Evolutionary conservation across 2,329 filamentous ascomycete genomes (phyloP), one percentile per base, ranked within the genome.

Genomic region (Arthroderma sp.): DNA sequence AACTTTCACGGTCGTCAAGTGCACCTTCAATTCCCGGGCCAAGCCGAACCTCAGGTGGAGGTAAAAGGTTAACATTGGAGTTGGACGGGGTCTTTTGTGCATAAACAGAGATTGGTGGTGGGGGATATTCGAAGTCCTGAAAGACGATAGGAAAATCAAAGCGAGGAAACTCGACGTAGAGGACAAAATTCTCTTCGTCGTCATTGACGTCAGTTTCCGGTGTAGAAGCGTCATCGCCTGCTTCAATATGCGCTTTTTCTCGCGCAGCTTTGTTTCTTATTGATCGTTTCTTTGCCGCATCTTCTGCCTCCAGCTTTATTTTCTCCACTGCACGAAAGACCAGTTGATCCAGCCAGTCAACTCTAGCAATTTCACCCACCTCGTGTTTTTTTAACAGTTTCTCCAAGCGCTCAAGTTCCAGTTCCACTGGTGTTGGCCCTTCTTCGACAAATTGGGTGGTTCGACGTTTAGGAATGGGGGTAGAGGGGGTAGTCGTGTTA

Each of bases 61-160:
- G 83, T 55, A 87, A 88, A 11, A 86, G 65, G 29, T 83, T 73
- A 32, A 86, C 70, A 46, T 82, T 83, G 6, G 80, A 78, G 51
- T 81, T 76, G 4, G 79, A 78, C 4, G 73, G 67, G 1, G 74
- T 73, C 47, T 75, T 65, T 53, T 83, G 74, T 52, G 82, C 75
- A 47, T 89, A 70, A 8, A 82, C 77, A 1, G 88, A 91, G 36
- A 94, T 74, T 0, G 86, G 85, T 1, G 88, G 86, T 1, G 86
- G 76, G 1, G 83, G 79, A 57, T 98, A 98, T 59, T 95, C 87
- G 56, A 91, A 80, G 60, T 98, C 91, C 29, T 86, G 84, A 67
- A 94, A 98, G 28, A 98, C 86, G 36, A 98, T 78, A 0, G 91
- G 86, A 54, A 95, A 94, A 58, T 98, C 91, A 60, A 95, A 98